Evolutionary conservation across 176 grass and related monocot species (phyloP), one percentile per base, ranked within the genome.

Genomic region (Secale cereale): DNA sequence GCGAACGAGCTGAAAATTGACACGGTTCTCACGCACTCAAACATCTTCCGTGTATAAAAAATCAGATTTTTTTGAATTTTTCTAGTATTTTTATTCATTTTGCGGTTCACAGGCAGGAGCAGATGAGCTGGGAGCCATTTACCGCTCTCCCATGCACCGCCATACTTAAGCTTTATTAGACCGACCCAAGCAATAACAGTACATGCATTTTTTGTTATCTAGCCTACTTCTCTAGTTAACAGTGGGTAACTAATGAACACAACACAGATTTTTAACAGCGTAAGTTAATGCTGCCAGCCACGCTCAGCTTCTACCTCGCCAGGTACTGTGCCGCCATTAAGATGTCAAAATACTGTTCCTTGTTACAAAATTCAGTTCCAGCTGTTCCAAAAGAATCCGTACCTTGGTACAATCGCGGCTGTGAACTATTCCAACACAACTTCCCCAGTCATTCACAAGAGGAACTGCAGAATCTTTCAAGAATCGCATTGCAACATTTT

Each of bases 391-490:
- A 40, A 80, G n/a, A 52, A 84, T 87, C 68, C 50, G 0, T 80
- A 98, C 96, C 96, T 94, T 76, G 41, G 69, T 88, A 85, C 93
- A 98, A 86, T 98, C 87, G 1, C 56, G 56, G 4, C 89, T 87
- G 31, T 92, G 91, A 94, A 94, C 84, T 84, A 98, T 95, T 87
- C 93, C 91, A 32, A 94, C 37, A 8, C 97, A 96, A 65, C 88
- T 87, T 36, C 93, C 93, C 97, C 97, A 98, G 40, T 94, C 97
- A 85, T 98, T 94, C 61, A 89, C 85, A 80, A 92, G 83, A 50
- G 90, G 93, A 92, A 98, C 79, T 50, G 54, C 91, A 43, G 37
- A 59, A 77, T 95, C 91, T 40, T 89, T 74, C 35, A 90, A 85
- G 83, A 98, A 98, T 50, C 89, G 91, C 91, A 98, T 90, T 16